Conservation (phyloP, 2,329 filamentous ascomycete genomes). For the Geoglossum cookeanum region DNA sequence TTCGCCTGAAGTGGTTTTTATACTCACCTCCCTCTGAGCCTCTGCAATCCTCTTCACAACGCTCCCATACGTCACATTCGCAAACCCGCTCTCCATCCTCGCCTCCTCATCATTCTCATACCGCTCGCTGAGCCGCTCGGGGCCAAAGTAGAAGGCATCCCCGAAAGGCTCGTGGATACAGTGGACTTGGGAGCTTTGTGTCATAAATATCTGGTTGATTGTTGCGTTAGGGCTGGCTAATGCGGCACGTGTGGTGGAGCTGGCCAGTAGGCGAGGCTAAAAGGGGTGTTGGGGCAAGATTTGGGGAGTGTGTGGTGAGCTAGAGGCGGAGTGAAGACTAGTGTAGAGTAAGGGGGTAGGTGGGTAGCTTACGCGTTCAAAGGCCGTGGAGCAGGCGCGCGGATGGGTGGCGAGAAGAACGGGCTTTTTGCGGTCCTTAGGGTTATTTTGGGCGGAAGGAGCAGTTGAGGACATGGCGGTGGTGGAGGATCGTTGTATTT, state of each 20-base stretch:
- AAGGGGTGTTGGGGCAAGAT: no score
- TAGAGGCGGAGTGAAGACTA: not conserved
- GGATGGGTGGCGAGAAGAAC: conserved; percentile 93
- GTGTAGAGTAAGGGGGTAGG: conserved; percentile 2
- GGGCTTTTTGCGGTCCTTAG: conserved; percentile 52
- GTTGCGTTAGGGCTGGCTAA: conserved; percentile 8
- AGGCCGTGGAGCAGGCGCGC: conserved; percentile 86
- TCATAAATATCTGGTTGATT: conserved; percentile 72
- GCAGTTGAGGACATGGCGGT: not conserved
- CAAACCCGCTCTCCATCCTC: conserved; percentile 41
- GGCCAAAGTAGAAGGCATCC: conserved; percentile 90
- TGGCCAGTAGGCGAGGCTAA: no score
- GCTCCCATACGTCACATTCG: conserved; percentile 51
- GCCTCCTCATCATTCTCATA: conserved; percentile 50
- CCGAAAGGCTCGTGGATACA: conserved; percentile 94
- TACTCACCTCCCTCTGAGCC: conserved; percentile 31
- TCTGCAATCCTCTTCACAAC: conserved; percentile 62
- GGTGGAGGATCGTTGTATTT: not conserved
- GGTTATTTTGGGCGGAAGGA: not conserved
- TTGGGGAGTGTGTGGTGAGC: no score
- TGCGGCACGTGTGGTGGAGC: no score
- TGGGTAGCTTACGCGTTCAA: conserved; percentile 55
- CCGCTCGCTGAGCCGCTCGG: conserved; percentile 63
- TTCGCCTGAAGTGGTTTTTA: not conserved
- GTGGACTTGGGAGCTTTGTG: conserved; percentile 52